Conservation (phyloP, 1,284 basidiomycete genomes). For the Ceratobasidium sp. region DNA sequence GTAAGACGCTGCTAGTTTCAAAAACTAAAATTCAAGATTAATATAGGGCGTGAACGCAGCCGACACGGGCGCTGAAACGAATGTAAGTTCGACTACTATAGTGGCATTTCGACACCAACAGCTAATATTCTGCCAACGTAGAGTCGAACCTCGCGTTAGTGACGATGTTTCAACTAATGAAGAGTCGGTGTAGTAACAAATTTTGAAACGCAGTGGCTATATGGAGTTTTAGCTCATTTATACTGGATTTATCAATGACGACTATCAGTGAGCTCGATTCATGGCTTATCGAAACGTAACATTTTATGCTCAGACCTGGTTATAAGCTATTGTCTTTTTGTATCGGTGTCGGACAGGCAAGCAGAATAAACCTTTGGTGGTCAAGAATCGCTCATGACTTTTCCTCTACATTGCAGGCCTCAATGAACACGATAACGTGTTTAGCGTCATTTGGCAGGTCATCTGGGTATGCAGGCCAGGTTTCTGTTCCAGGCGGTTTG, state of each 20-base stretch:
- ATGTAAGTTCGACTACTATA: not conserved
- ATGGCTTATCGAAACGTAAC: too few relatives aligned
- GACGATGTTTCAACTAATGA: too few relatives aligned
- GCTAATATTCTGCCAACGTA: too few relatives aligned
- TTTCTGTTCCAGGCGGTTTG: too few relatives aligned
- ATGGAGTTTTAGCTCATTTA: conserved; percentile 1
- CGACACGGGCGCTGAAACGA: not conserved
- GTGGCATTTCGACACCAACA: too few relatives aligned
- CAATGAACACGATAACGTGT: not conserved
- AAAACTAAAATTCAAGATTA: not conserved
- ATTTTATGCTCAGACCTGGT: not conserved
- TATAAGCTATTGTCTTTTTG: conserved; percentile 2
- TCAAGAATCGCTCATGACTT: too few relatives aligned
- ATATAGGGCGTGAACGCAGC: not conserved
- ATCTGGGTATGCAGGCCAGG: not conserved
- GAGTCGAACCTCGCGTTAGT: too few relatives aligned
- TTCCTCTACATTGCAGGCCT: not conserved
- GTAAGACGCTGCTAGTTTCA: not conserved
- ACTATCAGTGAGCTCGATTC: conserved; percentile 17
- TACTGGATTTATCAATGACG: conserved; percentile 9
- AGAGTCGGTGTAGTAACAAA: too few relatives aligned
- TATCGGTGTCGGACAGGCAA: conserved; percentile 1
- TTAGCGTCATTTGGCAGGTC: conserved; percentile 10
- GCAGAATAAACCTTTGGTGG: not conserved
- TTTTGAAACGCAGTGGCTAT: not conserved